These are phyloP conservation scores for Beta corolliflora DNA, from an alignment of 179 eudicot species.

Conservation along the genomic window DNA sequence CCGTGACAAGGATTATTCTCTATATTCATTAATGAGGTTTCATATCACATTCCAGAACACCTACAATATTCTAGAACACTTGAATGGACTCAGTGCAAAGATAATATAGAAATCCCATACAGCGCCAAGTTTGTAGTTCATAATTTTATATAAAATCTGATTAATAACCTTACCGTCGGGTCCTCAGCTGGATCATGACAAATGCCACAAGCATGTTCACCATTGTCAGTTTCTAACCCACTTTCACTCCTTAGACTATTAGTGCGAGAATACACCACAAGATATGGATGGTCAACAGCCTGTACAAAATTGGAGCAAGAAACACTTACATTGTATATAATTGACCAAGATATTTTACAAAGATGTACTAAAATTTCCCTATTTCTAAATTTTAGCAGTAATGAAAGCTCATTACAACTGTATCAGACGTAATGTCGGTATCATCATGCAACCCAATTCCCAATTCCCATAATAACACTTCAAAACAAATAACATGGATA, in stretches of 20 bases:
- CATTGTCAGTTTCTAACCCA: conserved; percentile 38
- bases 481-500: neutral
- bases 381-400: neutral
- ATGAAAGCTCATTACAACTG: neutral
- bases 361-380: neutral
- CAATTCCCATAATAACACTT: neutral
- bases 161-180: conserved; percentile 53
- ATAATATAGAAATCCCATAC: neutral
- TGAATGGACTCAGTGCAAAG: neutral
- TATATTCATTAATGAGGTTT: too few species aligned
- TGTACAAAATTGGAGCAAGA: conserved; percentile 30
- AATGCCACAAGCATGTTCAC: conserved; percentile 63
- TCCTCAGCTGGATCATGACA: conserved; percentile 87
- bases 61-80: too few species aligned
- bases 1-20: too few species aligned
- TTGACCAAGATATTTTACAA: neutral
- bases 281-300: conserved; percentile 99
- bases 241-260: conserved; percentile 45
- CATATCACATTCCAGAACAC: too few species aligned
- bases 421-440: neutral
- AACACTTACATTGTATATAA: conserved; percentile 13
- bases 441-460: neutral
- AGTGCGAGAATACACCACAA: conserved; percentile 78
- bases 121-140: too few species aligned
- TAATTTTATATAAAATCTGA: neutral